Evolutionary conservation across 257 asterid genomes (phyloP).

Genomic region (Osmanthus fragrans): DNA sequence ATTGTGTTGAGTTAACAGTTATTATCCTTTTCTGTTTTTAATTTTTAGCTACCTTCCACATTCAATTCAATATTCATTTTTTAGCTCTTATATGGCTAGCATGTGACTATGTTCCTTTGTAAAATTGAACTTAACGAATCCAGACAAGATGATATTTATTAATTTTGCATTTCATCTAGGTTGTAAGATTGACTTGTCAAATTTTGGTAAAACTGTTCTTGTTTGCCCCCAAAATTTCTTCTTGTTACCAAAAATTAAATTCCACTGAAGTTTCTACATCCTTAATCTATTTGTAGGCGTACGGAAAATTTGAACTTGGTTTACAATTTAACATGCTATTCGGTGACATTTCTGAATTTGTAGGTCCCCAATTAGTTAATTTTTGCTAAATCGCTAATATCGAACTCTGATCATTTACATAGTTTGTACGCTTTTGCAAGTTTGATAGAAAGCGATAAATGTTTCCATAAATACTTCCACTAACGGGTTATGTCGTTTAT

Average conservation of each 20-base stretch:
- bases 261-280: background rate
- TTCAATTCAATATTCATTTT: background rate
- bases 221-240: background rate
- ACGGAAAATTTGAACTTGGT: background rate
- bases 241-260: background rate
- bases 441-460: background rate
- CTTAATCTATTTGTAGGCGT: background rate
- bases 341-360: background rate
- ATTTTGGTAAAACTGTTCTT: background rate
- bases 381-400: background rate
- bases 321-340: background rate
- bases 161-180: slow-evolving; percentile 1
- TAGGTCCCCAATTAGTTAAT: background rate
- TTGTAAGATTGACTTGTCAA: slow-evolving; percentile 12
- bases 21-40: background rate
- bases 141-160: background rate
- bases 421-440: background rate
- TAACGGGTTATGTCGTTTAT: background rate
- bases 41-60: background rate
- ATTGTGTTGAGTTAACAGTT: background rate
- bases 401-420: background rate
- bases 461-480: background rate
- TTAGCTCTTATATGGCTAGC: background rate
- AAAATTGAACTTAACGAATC: background rate
- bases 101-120: background rate